Evolutionary conservation across 805 yeast genomes (phyloP).

Genomic region (Spathaspora gorwiae): DNA sequence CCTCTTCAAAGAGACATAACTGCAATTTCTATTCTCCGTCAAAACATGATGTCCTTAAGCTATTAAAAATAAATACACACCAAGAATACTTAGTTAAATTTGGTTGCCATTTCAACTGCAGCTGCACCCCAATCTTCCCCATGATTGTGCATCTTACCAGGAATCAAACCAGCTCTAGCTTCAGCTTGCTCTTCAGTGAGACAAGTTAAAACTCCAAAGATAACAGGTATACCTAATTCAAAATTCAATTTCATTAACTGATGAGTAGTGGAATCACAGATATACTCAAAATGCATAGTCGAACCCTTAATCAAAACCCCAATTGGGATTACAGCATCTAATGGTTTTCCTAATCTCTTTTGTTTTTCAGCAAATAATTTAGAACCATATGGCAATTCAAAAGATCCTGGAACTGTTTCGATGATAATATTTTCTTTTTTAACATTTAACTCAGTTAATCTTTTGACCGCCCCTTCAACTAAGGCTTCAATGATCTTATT

Average conservation of each 20-base stretch:
- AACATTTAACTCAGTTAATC: slow-evolving; percentile 64
- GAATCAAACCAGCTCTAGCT: slow-evolving; percentile 79
- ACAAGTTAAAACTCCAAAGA: slow-evolving; percentile 92
- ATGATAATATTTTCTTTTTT: slow-evolving; percentile 68
- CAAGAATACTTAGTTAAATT: slow-evolving; percentile 19
- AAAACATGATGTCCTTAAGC: too few species aligned
- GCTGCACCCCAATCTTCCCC: slow-evolving; percentile 99
- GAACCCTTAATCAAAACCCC: slow-evolving; percentile 95
- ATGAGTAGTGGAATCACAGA: slow-evolving; percentile 82
- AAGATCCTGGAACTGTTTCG: slow-evolving; percentile 92
- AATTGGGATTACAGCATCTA: slow-evolving; percentile 88
- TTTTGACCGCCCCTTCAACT: slow-evolving; percentile 68
- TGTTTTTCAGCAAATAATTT: slow-evolving; percentile 47
- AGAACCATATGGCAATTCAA: slow-evolving; percentile 85
- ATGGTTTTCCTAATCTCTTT: slow-evolving; percentile 37
- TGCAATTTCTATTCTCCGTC: too few species aligned
- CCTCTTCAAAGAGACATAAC: too few species aligned
- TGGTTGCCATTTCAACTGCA: slow-evolving; percentile 84
- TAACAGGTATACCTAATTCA: slow-evolving; percentile 68
- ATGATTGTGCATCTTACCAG: slow-evolving; percentile 84
- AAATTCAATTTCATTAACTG: slow-evolving; percentile 82
- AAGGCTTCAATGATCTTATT: slow-evolving; percentile 67
- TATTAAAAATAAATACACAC: too few species aligned
- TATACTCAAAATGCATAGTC: slow-evolving; percentile 97
- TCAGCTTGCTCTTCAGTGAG: slow-evolving; percentile 92